These are phyloP conservation scores for Diplodia corticola DNA, from an alignment of 2,329 filamentous ascomycete species.

Conservation along the genomic window DNA sequence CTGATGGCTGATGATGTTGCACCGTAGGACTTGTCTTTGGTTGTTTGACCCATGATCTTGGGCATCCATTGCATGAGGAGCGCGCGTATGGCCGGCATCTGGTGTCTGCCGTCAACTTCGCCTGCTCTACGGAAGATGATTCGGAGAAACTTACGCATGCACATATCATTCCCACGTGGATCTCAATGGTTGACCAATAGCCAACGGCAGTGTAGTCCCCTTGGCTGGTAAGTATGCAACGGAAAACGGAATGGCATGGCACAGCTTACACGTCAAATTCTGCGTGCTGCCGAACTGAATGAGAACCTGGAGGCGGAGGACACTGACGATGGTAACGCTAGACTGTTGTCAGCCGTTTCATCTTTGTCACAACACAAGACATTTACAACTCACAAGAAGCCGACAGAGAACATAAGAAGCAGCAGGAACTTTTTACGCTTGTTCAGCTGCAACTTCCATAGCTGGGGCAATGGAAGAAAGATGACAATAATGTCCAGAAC, in stretches of 20 bases:
- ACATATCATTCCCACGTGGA: slow-evolving; percentile 42
- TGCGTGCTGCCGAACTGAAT: slow-evolving; percentile 44
- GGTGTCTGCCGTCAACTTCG: neutral
- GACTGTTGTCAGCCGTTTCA: neutral
- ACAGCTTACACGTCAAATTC: slow-evolving; percentile 39
- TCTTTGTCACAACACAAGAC: neutral
- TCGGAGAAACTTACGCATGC: slow-evolving; percentile 37
- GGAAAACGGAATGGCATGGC: neutral
- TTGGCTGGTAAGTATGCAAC: neutral
- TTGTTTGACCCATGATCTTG: slow-evolving; percentile 17
- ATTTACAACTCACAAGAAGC: slow-evolving; percentile 33
- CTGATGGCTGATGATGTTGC: neutral
- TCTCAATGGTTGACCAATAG: slow-evolving; percentile 45
- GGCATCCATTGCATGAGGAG: slow-evolving; percentile 16
- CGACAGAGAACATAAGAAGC: slow-evolving; percentile 40
- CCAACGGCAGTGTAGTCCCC: slow-evolving; percentile 41
- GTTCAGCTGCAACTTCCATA: slow-evolving; percentile 34
- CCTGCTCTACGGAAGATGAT: no score
- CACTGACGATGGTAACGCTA: slow-evolving; percentile 44
- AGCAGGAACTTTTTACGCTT: slow-evolving; percentile 37
- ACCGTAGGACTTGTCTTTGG: neutral
- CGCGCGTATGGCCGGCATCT: slow-evolving; percentile 18
- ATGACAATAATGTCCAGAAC: slow-evolving; percentile 32
- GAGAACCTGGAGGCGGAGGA: slow-evolving; percentile 47
- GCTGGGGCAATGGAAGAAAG: slow-evolving; percentile 35